Conservation (phyloP, 2,329 filamentous ascomycete genomes). For the Stemphylium lycopersici region DNA sequence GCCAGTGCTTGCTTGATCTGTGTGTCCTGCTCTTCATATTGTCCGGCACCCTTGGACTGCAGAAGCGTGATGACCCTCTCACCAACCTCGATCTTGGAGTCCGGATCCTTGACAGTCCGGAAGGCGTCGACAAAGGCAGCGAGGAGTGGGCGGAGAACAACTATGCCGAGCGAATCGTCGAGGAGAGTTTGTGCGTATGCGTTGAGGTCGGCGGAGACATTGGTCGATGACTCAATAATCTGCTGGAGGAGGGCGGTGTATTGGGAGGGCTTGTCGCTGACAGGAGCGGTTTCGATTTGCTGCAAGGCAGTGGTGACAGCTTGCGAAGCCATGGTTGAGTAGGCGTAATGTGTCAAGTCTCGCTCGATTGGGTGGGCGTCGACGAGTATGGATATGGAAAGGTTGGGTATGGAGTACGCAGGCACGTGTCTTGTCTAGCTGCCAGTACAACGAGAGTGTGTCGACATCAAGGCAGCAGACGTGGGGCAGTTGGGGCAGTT, state of each 20-base stretch:
- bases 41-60: conserved; percentile 67
- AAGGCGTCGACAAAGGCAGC: conserved; percentile 70
- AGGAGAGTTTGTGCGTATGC: conserved; percentile 72
- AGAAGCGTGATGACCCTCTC: conserved; percentile 73
- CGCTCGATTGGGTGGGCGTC: neutral
- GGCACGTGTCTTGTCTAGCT: neutral
- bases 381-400: too few species aligned
- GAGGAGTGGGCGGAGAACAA: conserved; percentile 75
- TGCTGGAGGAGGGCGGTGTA: conserved; percentile 65
- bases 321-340: conserved; percentile 55
- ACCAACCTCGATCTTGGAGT: conserved; percentile 77
- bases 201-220: conserved; percentile 67
- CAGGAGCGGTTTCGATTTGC: conserved; percentile 56
- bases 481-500: conserved; percentile 13
- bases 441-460: neutral
- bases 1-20: conserved; percentile 81
- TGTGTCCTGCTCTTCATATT: conserved; percentile 83
- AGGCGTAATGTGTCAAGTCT: neutral
- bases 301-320: conserved; percentile 57
- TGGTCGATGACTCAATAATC: conserved; percentile 57
- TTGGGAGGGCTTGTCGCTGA: conserved; percentile 59
- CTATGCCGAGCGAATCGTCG: conserved; percentile 72
- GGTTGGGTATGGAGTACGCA: too few species aligned
- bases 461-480: conserved; percentile 10
- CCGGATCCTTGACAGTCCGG: conserved; percentile 63